phyloP scores from a whole-genome alignment of 106 monocot genomes.

The Vanilla planifolia region DNA sequence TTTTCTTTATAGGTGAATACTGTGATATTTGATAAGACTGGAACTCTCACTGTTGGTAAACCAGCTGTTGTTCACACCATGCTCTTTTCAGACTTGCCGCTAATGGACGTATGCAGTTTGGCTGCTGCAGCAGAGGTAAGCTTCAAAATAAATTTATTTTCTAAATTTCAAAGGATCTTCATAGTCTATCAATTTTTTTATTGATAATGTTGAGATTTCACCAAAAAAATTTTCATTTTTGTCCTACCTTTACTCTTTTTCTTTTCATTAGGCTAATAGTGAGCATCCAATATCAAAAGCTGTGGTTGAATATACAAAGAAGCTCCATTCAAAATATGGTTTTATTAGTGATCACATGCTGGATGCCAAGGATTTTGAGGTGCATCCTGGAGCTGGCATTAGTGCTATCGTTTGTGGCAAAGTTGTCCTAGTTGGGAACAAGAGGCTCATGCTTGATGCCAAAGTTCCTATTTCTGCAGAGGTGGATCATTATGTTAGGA shows the following conservation, averaged over 20 bases:
- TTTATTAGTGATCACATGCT: conserved; percentile 10
- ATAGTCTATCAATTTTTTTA: background rate
- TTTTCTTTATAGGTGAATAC: conserved; percentile 43
- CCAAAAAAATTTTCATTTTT: background rate
- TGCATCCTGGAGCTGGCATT: conserved; percentile 74
- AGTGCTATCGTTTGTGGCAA: conserved; percentile 33
- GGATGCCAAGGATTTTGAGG: conserved; percentile 56
- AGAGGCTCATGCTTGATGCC: conserved; percentile 50
- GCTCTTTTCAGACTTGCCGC: conserved; percentile 46
- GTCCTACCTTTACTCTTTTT: background rate
- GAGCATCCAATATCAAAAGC: conserved; percentile 93
- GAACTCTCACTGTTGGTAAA: conserved; percentile 75
- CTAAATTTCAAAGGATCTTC: background rate
- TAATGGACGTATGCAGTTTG: conserved; percentile 52
- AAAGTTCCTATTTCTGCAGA: conserved; percentile 32
- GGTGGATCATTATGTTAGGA: conserved; percentile 45
- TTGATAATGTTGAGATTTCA: background rate
- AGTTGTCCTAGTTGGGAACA: conserved; percentile 65
- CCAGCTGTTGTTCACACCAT: conserved; percentile 58
- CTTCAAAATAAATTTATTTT: background rate
- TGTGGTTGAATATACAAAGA: conserved; percentile 51
- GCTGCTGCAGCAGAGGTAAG: conserved; percentile 81
- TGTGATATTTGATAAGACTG: conserved; percentile 88
- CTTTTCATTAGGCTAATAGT: conserved; percentile 49
- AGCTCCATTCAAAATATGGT: conserved; percentile 51